Evolutionary conservation across 176 grass and related monocot species (phyloP).

Genomic region (Triticum timopheevii): DNA sequence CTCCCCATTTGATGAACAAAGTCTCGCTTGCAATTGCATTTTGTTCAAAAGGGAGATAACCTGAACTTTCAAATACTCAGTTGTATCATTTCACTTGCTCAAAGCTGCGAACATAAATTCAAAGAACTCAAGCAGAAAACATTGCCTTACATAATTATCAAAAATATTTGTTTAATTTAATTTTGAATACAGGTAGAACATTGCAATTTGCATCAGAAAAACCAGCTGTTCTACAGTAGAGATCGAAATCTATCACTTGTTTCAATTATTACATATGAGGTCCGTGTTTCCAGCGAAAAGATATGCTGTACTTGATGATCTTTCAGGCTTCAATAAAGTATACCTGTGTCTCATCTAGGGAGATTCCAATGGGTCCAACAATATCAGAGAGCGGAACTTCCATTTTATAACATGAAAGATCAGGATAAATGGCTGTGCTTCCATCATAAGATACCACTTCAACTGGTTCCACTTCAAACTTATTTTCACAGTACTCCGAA

Average conservation of each 20-base stretch:
- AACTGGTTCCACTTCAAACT: conserved; percentile 95
- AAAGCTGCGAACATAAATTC: conserved; percentile 5
- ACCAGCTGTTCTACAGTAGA: background rate
- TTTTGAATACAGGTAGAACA: conserved; percentile 14
- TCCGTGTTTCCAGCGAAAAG: background rate
- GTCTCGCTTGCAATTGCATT: conserved; percentile 92
- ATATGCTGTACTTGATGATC: background rate
- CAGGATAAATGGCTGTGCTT: conserved; percentile 64
- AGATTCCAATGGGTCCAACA: conserved; percentile 83
- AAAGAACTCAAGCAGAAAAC: conserved; percentile 14
- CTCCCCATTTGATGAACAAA: conserved; percentile 26
- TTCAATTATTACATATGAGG: background rate
- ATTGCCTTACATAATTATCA: background rate
- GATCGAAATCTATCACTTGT: background rate
- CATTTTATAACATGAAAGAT: conserved; percentile 85
- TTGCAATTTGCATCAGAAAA: conserved; percentile 8
- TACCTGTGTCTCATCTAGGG: conserved; percentile 69
- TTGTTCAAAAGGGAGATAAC: conserved; percentile 84
- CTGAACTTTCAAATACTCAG: conserved; percentile 42
- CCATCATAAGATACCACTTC: conserved; percentile 73
- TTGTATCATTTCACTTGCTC: conserved; percentile 7
- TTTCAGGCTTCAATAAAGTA: background rate
- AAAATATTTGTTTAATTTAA: background rate
- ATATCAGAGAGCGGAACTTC: conserved; percentile 78
- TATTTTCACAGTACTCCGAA: conserved; percentile 82